Base-by-base conservation (phyloP, 176 grass and related monocot species). In the Metroxylon sagu region DNA sequence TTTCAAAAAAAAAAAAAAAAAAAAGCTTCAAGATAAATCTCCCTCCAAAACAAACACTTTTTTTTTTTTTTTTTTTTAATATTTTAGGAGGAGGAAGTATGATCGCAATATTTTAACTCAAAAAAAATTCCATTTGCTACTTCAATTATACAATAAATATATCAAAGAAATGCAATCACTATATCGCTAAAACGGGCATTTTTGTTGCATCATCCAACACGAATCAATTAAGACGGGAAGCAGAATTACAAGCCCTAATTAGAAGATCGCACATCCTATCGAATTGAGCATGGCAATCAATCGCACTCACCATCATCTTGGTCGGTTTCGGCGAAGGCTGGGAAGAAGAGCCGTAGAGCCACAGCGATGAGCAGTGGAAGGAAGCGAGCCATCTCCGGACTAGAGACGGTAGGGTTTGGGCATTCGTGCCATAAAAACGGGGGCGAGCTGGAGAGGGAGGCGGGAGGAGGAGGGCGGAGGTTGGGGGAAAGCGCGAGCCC, bases 291-390 rank as follows among this genome's bases (percentile, higher is more conserved):
- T 10, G 10, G 35, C 35, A 10, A 43, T 43, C 10, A 6, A 43
- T 43, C 6, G 3, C 35, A 43, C 63, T 81, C 54, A 88, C 89
- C 85, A 69, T 95, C 89, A 25, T 52, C 23, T 27, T 79, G 60
- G 59, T 85, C 85, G 16, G 85, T 95, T 76, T 95, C 82, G 39
- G 85, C 84, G 26, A 74, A 53, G 1, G 54, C 77, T 6, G 62
- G 17, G 25, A 55, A 54, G 14, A 30, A 53, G 23, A 62, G 23
- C 10, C 57, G 25, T 30, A 80, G 35, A 49, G 78, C 30, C 49
- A 67, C 28, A 16, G 50, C 49, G 48, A 78, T 1, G 25, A 65
- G 8, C 5, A 49, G 35, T 28, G 53, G 64, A 43, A 26, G 49
- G 68, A 25, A 68, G 19, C 56, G 51, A 61, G 76, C 68, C 85